Base-by-base conservation (phyloP, 2,329 filamentous ascomycete species). In the Periconia sp. region DNA sequence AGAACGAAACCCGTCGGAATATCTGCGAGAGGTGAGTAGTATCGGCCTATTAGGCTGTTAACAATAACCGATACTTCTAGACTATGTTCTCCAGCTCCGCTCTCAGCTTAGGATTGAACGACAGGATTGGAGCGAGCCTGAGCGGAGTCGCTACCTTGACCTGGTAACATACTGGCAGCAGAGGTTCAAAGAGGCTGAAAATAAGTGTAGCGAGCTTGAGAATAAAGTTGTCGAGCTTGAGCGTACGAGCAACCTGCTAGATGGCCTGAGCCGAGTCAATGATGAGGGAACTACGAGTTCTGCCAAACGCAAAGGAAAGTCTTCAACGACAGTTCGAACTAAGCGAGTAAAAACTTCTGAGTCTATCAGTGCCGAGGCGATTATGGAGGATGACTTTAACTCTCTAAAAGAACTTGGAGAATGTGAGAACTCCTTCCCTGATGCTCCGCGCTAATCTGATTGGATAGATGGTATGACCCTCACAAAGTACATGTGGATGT, bases 101-200 rank as follows among this genome's bases (percentile, higher is more conserved):
- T 52, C 60, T 31, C 68, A 73, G 13, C 35, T 66, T n/a, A 58
- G 61, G 32, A 57, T 50, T 2, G 57, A 52, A 2, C 48, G 31
- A 18, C 50, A 56, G 12, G 45, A 56, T 2, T 43, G 50, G 17
- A 41, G 60, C 3, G 43, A 61, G 13, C 56, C 50, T 19, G 54
- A 63, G 12, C 34, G 49, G 0, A 52, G 64, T 28, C 60, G 54
- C 8, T 67, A 73, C 32, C 54, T 77, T 16, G 70, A 76, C 43
- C 57, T 69, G 11, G 67, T 69, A 9, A 52, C 65, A 4, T 75
- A 67, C 42, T 75, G 72, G 73, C 50, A 54, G 22, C 51, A 66
- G 6, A 55, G 56, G 30, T 65, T 50, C 28, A 46, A 54, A 13
- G 38, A 40, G 16, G 41, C 52, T 0, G 57, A 70, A n/a, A 43